Conservation (phyloP, 2,329 filamentous ascomycete species). For the Chalaropsis thielavioides region DNA sequence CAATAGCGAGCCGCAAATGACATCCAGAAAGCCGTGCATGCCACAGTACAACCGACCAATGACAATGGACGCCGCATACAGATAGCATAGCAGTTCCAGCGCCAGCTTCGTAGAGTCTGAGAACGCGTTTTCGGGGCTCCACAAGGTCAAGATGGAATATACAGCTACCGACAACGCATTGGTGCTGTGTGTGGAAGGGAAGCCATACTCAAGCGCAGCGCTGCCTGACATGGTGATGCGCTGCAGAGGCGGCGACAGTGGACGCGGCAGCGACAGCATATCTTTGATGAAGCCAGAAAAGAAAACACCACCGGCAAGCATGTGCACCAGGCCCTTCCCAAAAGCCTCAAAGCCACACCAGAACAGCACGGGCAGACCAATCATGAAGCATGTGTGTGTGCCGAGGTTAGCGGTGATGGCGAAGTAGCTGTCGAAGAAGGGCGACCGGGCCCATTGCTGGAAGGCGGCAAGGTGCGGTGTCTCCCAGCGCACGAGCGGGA, state of each 20-base stretch:
- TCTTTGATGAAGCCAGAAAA: constrained; percentile 92
- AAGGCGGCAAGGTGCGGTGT: constrained; percentile 84
- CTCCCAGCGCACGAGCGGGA: constrained; percentile 85
- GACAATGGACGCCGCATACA: constrained; percentile 80
- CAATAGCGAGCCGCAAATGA: constrained; percentile 63
- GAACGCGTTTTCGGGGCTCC: constrained; percentile 48
- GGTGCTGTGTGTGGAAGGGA: constrained; percentile 91
- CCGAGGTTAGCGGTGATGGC: constrained; percentile 91
- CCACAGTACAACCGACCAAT: constrained; percentile 89
- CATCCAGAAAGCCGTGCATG: constrained; percentile 95
- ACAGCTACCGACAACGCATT: constrained; percentile 91
- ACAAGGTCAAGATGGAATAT: constrained; percentile 61
- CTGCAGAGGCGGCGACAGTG: constrained; percentile 78
- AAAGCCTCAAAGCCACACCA: constrained; percentile 84
- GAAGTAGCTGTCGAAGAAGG: constrained; percentile 87
- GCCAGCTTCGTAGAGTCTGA: constrained; percentile 42
- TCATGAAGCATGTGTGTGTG: constrained; percentile 98
- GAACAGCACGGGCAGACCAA: constrained; percentile 83
- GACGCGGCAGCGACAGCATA: constrained; percentile 78
- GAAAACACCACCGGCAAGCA: constrained; percentile 66
- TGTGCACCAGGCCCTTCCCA: constrained; percentile 67
- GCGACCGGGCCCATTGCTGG: constrained; percentile 66
- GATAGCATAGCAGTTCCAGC: constrained; percentile 58
- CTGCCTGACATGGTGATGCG: constrained; percentile 97
- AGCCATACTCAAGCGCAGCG: constrained; percentile 88